These are phyloP conservation scores for Malus fusca DNA, from an alignment of 306 rosid species.

Conservation along the genomic window DNA sequence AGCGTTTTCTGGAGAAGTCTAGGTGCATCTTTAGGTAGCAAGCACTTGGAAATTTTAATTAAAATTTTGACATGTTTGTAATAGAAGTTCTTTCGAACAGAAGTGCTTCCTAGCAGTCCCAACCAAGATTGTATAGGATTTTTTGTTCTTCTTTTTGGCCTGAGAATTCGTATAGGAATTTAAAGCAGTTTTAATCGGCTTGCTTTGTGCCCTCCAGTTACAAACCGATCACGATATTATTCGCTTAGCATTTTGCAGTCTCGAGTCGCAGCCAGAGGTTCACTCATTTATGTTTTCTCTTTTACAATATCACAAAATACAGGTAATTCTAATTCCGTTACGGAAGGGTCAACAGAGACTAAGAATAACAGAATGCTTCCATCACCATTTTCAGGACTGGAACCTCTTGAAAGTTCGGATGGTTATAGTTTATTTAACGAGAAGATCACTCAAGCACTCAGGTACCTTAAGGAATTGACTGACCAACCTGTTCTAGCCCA, in stretches of 20 bases:
- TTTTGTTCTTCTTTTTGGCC: background rate
- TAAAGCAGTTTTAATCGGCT: background rate
- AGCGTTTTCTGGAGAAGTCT: background rate
- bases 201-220: background rate
- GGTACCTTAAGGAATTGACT: slow-evolving; percentile 58
- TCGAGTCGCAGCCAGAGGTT: background rate
- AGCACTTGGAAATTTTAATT: background rate
- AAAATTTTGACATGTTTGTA: background rate
- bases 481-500: slow-evolving; percentile 76
- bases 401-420: slow-evolving; percentile 37
- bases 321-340: slow-evolving; percentile 39
- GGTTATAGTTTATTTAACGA: slow-evolving; percentile 56
- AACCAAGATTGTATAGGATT: background rate
- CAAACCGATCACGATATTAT: background rate
- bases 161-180: background rate
- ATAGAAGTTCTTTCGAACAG: no score
- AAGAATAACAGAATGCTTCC: slow-evolving; percentile 22
- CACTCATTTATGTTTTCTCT: slow-evolving; percentile 22
- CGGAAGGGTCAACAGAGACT: slow-evolving; percentile 37
- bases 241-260: background rate
- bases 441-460: slow-evolving; percentile 80
- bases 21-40: background rate
- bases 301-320: slow-evolving; percentile 22
- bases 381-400: slow-evolving; percentile 30
- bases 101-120: no score